Percentiles rank a stretch among this genome's conserved stretches.
Evolutionary conservation across 2,329 filamentous ascomycete genomes (phyloP).

Genomic region (Hypocrella siamensis): DNA sequence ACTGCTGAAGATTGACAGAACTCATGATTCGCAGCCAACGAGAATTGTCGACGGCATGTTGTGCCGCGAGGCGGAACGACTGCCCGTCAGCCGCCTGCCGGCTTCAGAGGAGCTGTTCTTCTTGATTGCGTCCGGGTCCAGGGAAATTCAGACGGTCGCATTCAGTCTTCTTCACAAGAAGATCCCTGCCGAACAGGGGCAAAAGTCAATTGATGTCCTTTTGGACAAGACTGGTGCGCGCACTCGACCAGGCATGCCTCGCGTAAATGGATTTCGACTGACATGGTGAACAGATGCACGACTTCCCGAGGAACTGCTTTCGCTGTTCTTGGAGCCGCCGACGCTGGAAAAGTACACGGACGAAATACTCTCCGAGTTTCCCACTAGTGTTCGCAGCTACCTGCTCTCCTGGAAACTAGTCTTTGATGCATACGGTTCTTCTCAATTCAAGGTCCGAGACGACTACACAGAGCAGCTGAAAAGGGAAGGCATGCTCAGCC

Average conservation of each 20-base stretch:
- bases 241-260: not conserved
- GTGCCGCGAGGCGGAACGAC: slow-evolving; percentile 48
- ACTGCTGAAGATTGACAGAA: slow-evolving; percentile 36
- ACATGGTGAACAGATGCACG: slow-evolving; percentile 32
- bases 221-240: slow-evolving; percentile 47
- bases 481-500: slow-evolving; percentile 49
- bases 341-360: slow-evolving; percentile 52
- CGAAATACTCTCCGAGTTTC: slow-evolving; percentile 51
- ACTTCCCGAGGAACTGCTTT: slow-evolving; percentile 73
- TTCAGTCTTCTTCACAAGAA: slow-evolving; percentile 67
- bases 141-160: slow-evolving; percentile 61
- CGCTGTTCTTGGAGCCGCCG: slow-evolving; percentile 65
- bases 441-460: slow-evolving; percentile 67
- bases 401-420: slow-evolving; percentile 79
- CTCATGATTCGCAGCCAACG: slow-evolving; percentile 53
- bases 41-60: slow-evolving; percentile 64
- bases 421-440: slow-evolving; percentile 68
- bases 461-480: slow-evolving; percentile 72
- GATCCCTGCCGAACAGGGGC: slow-evolving; percentile 65
- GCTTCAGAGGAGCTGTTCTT: slow-evolving; percentile 57
- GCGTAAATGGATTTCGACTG: not conserved
- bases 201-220: slow-evolving; percentile 63
- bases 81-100: slow-evolving; percentile 45
- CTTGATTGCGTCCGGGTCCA: slow-evolving; percentile 60
- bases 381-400: slow-evolving; percentile 58